Base-by-base conservation (phyloP, 140 eudicot genomes). In the Anethum foeniculum region DNA sequence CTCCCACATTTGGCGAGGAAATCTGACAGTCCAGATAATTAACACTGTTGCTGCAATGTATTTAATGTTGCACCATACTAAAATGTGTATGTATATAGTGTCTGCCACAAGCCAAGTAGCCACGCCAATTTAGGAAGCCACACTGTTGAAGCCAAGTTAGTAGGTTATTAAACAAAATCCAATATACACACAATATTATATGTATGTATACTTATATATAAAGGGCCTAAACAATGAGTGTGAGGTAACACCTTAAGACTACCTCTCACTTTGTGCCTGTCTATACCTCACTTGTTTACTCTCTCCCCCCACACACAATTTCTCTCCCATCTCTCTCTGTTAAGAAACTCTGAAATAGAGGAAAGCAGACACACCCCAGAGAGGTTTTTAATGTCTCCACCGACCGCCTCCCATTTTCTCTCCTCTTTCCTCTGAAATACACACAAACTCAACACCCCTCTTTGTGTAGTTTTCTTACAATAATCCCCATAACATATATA, bases 321-420 rank as follows among this genome's bases (percentile, higher is more conserved):
- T 32, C 81, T 65, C 58, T 27, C 32, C 15, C 77, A 46, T 23
- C 64, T 16, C 77, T 82, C 83, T 82, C 76, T 84, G 86, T 54
- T 25, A 32, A 32, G n/a, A 43, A 74, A 82, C 91, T 86, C 90
- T 90, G 86, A 90, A 87, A 84, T 81, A 83, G 89, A 83, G 89
- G 86, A 83, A 88, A 56, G 75, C 80, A 69, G 77, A 75, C 79
- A 44, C 68, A 62, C 34, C 3, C 74, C 21, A 67, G 41, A 30
- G 74, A 67, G 36, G 74, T 67, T 67, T 88, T 89, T 88, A 92
- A 88, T 92, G 91, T 88, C 76, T 71, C 87, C 86, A 92, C 86
- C 93, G 85, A 87, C 89, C 84, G 54, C 87, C 81, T 82, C 89
- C 83, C 79, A 81, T 38, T 36, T 43, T 27, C 51, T 62, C n/a